Evolutionary conservation across 257 asterid species (phyloP), one percentile per base, ranked within the genome.

Genomic region (Fraxinus cuspidata): DNA sequence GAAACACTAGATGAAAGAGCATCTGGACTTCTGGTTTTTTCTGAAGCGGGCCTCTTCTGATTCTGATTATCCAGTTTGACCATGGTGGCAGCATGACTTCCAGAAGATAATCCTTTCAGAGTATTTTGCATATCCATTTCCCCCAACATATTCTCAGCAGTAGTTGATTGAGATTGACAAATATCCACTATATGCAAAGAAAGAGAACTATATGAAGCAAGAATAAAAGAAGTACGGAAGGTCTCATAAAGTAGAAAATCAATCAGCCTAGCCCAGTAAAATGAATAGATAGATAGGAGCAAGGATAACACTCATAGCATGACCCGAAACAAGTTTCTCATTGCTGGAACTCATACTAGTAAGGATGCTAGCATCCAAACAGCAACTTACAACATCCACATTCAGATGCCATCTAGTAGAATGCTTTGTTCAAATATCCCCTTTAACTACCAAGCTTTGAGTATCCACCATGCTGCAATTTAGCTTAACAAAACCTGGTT

Each of bases 151-250:
- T 71, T 67, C 23, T 74, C 51, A 31, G 56, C 72, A 29, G 76
- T 70, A 64, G 66, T 77, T 77, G 84, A 73, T 71, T 72, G 82
- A 89, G 78, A 78, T 81, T 81, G 85, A 83, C 51, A 76, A 80
- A 70, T 82, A 74, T 82, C 77, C 68, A 76, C 90, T 88, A 82
- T 82, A 87, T 29, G 64, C 76, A 76, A 74, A 40, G 38, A 21
- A 72, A 35, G 18, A 68, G 74, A 58, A 18, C 51, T 37, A 60
- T n/a, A 27, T 11, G 78, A 51, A 70, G 73, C 79, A 70, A 35
- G 32, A 67, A 28, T 9, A 34, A 16, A 79, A 1, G 29, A 47
- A 29, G 16, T 12, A 42, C 1, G 51, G 51, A 74, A 53, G 73
- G 18, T 15, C 58, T 15, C 58, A 16, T 16, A 47, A 47, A 47